phyloP scores from a whole-genome alignment of 2,329 filamentous ascomycete species.

The Didymellaceae sp. region DNA sequence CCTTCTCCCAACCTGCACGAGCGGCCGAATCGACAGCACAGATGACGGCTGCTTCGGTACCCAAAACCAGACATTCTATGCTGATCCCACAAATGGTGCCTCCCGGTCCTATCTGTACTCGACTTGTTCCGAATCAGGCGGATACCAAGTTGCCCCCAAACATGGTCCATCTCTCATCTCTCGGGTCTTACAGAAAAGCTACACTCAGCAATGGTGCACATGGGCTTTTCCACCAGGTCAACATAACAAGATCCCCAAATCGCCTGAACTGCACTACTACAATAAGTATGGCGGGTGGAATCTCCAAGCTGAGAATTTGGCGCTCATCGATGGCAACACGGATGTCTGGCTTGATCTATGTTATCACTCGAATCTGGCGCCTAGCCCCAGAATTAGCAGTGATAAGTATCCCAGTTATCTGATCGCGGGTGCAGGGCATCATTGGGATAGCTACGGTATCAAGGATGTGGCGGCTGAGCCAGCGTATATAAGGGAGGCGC shows the following conservation, averaged over 20 bases:
- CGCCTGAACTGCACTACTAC: conserved; percentile 52
- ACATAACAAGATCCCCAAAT: conserved; percentile 54
- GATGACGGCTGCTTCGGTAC: conserved; percentile 54
- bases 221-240: conserved; percentile 60
- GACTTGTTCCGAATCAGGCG: conserved; percentile 57
- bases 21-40: conserved; percentile 52
- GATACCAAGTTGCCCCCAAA: conserved; percentile 57
- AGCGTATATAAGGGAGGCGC: conserved; percentile 59
- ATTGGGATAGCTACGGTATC: conserved; percentile 57
- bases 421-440: conserved; percentile 60
- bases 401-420: conserved; percentile 58
- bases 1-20: conserved; percentile 53
- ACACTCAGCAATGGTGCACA: conserved; percentile 63
- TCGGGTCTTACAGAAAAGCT: conserved; percentile 55
- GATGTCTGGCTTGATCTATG: conserved; percentile 62
- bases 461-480: conserved; percentile 55
- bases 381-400: conserved; percentile 44
- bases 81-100: conserved; percentile 51
- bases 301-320: conserved; percentile 56
- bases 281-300: conserved; percentile 58
- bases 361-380: conserved; percentile 57
- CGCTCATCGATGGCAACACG: conserved; percentile 59
- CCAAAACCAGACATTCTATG: conserved; percentile 54
- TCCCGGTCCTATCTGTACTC: conserved; percentile 59
- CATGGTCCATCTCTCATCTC: conserved; percentile 56